Base-by-base conservation (phyloP, 2,329 filamentous ascomycete species). In the Penicillium fuscoglaucum region DNA sequence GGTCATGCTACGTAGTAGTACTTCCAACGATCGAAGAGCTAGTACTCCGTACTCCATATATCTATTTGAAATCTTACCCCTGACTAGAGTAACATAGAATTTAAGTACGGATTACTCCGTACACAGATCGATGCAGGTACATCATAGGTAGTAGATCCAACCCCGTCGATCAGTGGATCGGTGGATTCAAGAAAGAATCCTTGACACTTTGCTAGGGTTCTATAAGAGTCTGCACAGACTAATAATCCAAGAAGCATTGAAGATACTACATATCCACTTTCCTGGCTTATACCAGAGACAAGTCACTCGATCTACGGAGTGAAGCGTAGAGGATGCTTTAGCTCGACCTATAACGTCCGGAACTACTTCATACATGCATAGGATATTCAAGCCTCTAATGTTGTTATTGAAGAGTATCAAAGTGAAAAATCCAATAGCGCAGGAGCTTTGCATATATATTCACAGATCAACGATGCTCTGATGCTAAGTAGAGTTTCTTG, bases 101-200 rank as follows among this genome's bases (percentile, higher is more conserved):
- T 15, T n/a, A 24, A 8, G 13, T 17, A 37, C 10, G 9, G 31
- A 37, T 1, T 21, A 43, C 12, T 4, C 4, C n/a, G n/a, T 19
- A 21, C 19, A 31, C 13, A 26, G 15, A 28, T 21, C 33, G 35
- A 52, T 39, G 21, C n/a, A 37, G 9, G 46, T 7, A 37, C 24
- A 37, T n/a, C 10, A 17, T 29, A 12, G 10, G 4, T 31, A 39
- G 10, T 31, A 39, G 48, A 57, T 52, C 8, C 4, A 45, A 45
- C 6, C 19, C 28, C 8, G 59, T 44, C 47, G 54, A 52, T 61
- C 53, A 55, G 48, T 59, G 47, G 51, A 55, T 28, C 47, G 49
- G 48, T 56, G 54, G 48, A 37, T 40, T 44, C 37, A 33, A 45
- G 19, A 26, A 33, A 46, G 26, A 33, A 40, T 31, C 40, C 29